Evolutionary conservation across 2,329 filamentous ascomycete species (phyloP).

Genomic region (Juglanconis juglandina): DNA sequence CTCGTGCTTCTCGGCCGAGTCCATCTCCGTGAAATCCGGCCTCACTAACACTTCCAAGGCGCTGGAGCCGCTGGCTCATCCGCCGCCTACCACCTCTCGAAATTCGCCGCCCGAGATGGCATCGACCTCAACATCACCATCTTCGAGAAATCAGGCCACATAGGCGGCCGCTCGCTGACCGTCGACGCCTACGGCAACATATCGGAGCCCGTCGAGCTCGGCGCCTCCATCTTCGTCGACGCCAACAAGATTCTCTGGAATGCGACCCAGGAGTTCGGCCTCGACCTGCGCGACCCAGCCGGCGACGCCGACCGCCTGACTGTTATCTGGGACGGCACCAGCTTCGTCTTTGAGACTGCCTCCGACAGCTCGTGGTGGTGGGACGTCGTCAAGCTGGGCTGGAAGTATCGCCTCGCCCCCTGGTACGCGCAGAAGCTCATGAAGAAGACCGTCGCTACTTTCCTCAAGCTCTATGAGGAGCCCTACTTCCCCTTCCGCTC

Average conservation of each 20-base stretch:
- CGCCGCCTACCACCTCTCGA: constrained; percentile 75
- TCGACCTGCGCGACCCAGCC: constrained; percentile 50
- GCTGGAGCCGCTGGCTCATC: constrained; percentile 87
- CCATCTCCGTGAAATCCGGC: not conserved
- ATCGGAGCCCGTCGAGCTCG: constrained; percentile 71
- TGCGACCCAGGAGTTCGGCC: constrained; percentile 67
- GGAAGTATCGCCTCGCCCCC: constrained; percentile 80
- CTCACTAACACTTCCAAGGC: constrained; percentile 48
- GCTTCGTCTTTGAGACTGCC: constrained; percentile 66
- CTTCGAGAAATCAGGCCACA: constrained; percentile 72
- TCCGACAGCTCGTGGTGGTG: constrained; percentile 67
- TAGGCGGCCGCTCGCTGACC: constrained; percentile 86
- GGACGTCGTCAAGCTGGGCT: constrained; percentile 74
- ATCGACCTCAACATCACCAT: constrained; percentile 75
- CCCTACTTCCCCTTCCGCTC: constrained; percentile 83
- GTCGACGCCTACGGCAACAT: constrained; percentile 71
- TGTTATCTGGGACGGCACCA: constrained; percentile 79
- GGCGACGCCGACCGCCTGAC: constrained; percentile 54
- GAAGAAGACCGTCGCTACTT: constrained; percentile 66
- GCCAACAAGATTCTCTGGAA: constrained; percentile 79
- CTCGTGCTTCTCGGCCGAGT: not conserved
- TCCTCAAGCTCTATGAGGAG: constrained; percentile 74
- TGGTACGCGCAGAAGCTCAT: constrained; percentile 70
- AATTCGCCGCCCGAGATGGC: constrained; percentile 62
- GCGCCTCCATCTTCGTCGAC: constrained; percentile 86